Evolutionary conservation across 106 monocot genomes (phyloP).

Genomic region (Iris macrosiphon): DNA sequence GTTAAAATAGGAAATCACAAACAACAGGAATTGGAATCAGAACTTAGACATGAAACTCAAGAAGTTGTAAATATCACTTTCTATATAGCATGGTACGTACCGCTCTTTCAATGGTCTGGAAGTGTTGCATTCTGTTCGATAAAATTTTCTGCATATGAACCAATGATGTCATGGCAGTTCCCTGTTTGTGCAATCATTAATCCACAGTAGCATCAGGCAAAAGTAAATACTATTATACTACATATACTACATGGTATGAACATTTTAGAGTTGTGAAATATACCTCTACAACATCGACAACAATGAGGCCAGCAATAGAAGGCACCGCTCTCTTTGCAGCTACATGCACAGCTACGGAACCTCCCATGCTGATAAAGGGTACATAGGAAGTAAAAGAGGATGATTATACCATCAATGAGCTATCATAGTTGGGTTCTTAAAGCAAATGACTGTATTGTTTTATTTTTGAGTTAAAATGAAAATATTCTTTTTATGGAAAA

Average conservation of each 20-base stretch:
- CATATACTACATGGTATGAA: neutral
- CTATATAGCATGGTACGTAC: constrained; percentile 33
- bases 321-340: constrained; percentile 53
- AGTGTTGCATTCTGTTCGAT: constrained; percentile 75
- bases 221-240: neutral
- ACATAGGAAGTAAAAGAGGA: neutral
- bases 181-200: constrained; percentile 38
- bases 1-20: too few relatives aligned
- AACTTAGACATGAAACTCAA: too few relatives aligned
- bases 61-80: too few relatives aligned
- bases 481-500: too few relatives aligned
- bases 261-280: constrained; percentile 9
- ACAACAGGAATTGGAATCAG: too few relatives aligned
- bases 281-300: constrained; percentile 99
- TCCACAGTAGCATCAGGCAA: constrained; percentile 1
- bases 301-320: constrained; percentile 61
- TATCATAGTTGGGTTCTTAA: too few relatives aligned
- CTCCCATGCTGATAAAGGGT: constrained; percentile 79
- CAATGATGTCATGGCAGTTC: constrained; percentile 93
- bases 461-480: too few relatives aligned
- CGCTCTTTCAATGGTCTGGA: constrained; percentile 77
- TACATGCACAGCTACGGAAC: constrained; percentile 95
- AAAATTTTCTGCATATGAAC: constrained; percentile 97
- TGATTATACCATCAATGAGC: too few relatives aligned
- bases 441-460: too few relatives aligned